These are phyloP conservation scores for Entrophospora sp. DNA, from an alignment of 192 early-diverging fungal species.

Conservation along the genomic window DNA sequence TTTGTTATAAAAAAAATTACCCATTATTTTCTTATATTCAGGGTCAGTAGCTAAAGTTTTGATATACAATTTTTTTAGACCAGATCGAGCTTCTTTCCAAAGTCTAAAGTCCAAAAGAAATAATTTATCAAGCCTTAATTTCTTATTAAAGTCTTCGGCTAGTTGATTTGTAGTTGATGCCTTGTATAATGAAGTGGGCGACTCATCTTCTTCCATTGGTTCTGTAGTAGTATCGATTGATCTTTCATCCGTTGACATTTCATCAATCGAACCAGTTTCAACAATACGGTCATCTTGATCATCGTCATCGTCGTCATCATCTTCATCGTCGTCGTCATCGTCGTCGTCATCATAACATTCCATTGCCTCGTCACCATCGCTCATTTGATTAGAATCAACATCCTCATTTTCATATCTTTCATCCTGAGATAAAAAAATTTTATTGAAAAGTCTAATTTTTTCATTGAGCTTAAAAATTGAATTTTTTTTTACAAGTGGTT, in stretches of 20 bases:
- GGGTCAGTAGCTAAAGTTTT: slow-evolving; percentile 67
- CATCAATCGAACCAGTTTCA: no score
- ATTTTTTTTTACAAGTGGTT: no score
- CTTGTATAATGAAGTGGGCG: slow-evolving; percentile 22
- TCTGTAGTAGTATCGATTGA: neutral
- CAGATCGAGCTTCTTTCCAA: slow-evolving; percentile 80
- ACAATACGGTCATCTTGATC: no score
- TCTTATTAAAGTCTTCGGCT: slow-evolving; percentile 44
- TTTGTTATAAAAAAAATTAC: no score
- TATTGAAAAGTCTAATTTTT: no score
- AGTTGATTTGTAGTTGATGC: slow-evolving; percentile 14
- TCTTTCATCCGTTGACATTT: slow-evolving; percentile 20
- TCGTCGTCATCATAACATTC: slow-evolving; percentile 24
- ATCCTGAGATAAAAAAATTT: no score
- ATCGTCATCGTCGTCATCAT: neutral
- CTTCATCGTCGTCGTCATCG: slow-evolving; percentile 36
- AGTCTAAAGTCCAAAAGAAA: slow-evolving; percentile 77
- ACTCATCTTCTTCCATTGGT: slow-evolving; percentile 30
- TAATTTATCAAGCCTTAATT: slow-evolving; percentile 73
- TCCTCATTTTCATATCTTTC: no score
- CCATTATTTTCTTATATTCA: slow-evolving; percentile 71
- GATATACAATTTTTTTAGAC: slow-evolving; percentile 81
- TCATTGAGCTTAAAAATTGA: no score
- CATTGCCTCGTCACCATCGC: slow-evolving; percentile 29
- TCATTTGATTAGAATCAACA: slow-evolving; percentile 32